A percentile compares a stretch with the other conserved stretches of the same genome.
phyloP scores from a whole-genome alignment of 495 filamentous ascomycete species.

The Tricharina praecox region DNA sequence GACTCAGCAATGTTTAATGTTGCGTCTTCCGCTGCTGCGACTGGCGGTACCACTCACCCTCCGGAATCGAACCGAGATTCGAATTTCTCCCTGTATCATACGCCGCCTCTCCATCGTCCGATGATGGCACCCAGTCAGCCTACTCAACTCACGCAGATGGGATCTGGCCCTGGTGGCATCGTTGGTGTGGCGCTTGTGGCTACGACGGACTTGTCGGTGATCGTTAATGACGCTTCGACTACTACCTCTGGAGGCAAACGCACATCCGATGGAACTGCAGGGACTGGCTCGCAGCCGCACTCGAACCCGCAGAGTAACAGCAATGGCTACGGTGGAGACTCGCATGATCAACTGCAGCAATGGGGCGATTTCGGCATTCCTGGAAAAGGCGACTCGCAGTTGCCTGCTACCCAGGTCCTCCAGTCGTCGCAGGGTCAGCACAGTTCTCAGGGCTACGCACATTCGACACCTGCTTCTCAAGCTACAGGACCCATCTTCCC shows the following conservation, averaged over 20 bases:
- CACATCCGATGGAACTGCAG: constrained; percentile 20
- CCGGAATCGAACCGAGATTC: not conserved
- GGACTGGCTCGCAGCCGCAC: constrained; percentile 16
- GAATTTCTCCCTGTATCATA: not conserved
- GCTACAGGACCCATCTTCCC: not conserved
- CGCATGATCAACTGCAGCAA: not conserved
- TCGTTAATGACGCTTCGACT: constrained; percentile 21
- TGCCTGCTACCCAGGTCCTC: constrained; percentile 21
- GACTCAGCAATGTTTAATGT: not conserved
- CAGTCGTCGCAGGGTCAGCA: not conserved
- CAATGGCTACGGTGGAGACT: constrained; percentile 1
- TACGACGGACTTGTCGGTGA: not conserved
- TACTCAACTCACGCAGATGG: constrained; percentile 19
- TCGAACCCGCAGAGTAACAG: constrained; percentile 9
- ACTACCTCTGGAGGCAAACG: constrained; percentile 18
- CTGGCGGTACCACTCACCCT: not conserved
- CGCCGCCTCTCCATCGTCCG: not conserved
- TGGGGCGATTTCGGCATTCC: constrained; percentile 11
- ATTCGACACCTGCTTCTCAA: not conserved
- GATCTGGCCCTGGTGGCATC: constrained; percentile 13
- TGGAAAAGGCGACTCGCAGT: constrained; percentile 17
- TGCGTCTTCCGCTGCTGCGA: not conserved
- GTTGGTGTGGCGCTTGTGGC: constrained; percentile 13
- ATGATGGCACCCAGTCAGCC: constrained; percentile 2
- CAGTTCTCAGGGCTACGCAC: not conserved